Evolutionary conservation across 345 rosid genomes (phyloP).

Genomic region (Lumnitzera littorea): DNA sequence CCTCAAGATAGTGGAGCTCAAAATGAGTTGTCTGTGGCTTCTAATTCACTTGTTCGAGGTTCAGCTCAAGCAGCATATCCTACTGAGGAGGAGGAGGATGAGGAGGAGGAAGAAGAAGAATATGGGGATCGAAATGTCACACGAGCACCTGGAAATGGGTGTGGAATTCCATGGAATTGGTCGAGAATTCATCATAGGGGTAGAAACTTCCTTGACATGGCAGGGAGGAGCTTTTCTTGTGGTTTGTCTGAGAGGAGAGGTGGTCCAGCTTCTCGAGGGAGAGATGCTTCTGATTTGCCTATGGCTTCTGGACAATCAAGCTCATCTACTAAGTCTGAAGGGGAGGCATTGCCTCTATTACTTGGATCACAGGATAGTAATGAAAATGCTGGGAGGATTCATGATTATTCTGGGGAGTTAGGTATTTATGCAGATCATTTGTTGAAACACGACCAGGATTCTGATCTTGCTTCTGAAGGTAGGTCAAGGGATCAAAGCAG

Average conservation of each 20-base stretch:
- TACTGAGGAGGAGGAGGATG: constrained; percentile 45
- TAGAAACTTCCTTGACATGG: constrained; percentile 73
- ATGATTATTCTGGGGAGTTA: constrained; percentile 91
- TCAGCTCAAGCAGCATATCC: constrained; percentile 23
- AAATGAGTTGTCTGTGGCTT: constrained; percentile 76
- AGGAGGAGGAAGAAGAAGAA: constrained; percentile 33
- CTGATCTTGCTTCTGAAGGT: constrained; percentile 78
- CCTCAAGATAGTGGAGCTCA: constrained; percentile 46
- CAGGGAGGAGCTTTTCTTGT: constrained; percentile 94
- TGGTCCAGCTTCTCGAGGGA: constrained; percentile 38
- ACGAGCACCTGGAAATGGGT: constrained; percentile 70
- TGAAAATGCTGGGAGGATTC: constrained; percentile 67
- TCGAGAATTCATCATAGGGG: constrained; percentile 89
- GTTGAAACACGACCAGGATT: constrained; percentile 56
- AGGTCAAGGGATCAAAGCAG: constrained; percentile 46
- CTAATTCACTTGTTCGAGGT: constrained; percentile 55
- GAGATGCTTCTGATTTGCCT: constrained; percentile 50
- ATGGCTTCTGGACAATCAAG: constrained; percentile 52
- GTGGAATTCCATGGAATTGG: constrained; percentile 98
- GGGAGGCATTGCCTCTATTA: constrained; percentile 66
- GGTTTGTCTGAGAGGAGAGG: constrained; percentile 74
- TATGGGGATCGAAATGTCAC: constrained; percentile 38
- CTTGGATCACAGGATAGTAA: constrained; percentile 53
- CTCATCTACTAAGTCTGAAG: constrained; percentile 41
- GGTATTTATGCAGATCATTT: constrained; percentile 82